Percentiles rank a stretch among this genome's conserved stretches.
Evolutionary conservation across 2,329 filamentous ascomycete species (phyloP).

Genomic region (Arthrobotrys sinensis): DNA sequence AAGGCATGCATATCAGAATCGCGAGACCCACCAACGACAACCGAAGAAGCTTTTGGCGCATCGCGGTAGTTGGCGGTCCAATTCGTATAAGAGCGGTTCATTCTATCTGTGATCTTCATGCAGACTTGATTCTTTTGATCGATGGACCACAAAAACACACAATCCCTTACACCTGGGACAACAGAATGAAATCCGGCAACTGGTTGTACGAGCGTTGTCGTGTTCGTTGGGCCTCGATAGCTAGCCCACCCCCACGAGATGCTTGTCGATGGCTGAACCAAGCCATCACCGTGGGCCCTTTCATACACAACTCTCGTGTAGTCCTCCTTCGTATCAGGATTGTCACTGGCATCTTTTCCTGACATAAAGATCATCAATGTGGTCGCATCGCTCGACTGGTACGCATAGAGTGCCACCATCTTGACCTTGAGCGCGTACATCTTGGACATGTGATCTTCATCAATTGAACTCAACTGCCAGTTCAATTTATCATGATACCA

Average conservation of each 20-base stretch:
- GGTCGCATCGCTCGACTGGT: too few relatives aligned
- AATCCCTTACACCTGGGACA: not conserved
- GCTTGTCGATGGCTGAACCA: too few relatives aligned
- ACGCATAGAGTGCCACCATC: too few relatives aligned
- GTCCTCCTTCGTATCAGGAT: conserved; percentile 11
- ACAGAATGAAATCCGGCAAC: conserved; percentile 17
- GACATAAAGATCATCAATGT: not conserved
- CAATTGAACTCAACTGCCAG: conserved; percentile 15
- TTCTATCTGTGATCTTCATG: too few relatives aligned
- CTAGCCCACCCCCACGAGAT: not conserved
- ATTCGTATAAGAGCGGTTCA: too few relatives aligned
- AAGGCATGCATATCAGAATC: too few relatives aligned
- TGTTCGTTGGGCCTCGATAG: not conserved
- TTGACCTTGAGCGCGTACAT: too few relatives aligned
- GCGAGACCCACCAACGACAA: too few relatives aligned
- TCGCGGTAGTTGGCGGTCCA: too few relatives aligned
- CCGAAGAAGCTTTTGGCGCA: too few relatives aligned
- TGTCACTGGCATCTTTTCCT: conserved; percentile 2
- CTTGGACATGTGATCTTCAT: conserved; percentile 1
- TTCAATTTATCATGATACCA: conserved; percentile 10
- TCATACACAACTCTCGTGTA: conserved; percentile 8
- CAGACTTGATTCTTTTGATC: too few relatives aligned
- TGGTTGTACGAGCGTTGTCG: conserved; percentile 4
- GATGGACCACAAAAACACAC: not conserved
- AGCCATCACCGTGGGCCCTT: too few relatives aligned